Evolutionary conservation across 495 filamentous ascomycete species (phyloP), one percentile per base, ranked within the genome.

Genomic region (Acidomyces sp.): DNA sequence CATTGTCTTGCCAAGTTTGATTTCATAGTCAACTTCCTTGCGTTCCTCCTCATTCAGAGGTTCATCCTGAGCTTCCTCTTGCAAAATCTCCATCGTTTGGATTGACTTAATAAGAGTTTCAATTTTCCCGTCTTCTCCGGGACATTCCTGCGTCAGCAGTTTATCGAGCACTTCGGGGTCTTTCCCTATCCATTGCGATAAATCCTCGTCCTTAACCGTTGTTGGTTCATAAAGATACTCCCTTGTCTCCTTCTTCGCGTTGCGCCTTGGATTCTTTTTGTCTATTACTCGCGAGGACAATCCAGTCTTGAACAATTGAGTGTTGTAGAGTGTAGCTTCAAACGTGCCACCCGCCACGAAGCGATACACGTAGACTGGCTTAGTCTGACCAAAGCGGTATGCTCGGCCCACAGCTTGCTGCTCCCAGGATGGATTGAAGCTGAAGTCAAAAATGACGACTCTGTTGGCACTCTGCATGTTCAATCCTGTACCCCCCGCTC

Each of bases 401-500:
- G 80, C 80, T 48, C 88, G 71, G 6, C 85, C 87, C 39, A 96
- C 72, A 5, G 88, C 88, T 56, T 96, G 88, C 41, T 87, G 75
- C 54, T 95, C 88, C 57, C 75, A 70, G 4, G 70, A 68, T 0
- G 88, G 88, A 37, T 83, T 88, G 58, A 76, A 94, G 34, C 66
- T 64, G 55, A 80, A 83, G 52, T 96, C 88, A 25, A 93, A 78
- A 15, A 96, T 80, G 17, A 95, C 67, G 7, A 93, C 82, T 5
- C 88, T 73, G 56, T 93, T 96, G 0, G 88, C 88, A 3, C 81
- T 79, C 26, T 62, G 66, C 22, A 96, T 75, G 49, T 96, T 96
- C 41, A 95, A 35, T 11, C 92, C 92, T 1, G 95, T 86, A 35
- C 92, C 92, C 26, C 92, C 92, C 3, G 92, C 85, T 46, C 90